Conservation (phyloP, 73 alveolate species). For the Halteria grandinella region DNA sequence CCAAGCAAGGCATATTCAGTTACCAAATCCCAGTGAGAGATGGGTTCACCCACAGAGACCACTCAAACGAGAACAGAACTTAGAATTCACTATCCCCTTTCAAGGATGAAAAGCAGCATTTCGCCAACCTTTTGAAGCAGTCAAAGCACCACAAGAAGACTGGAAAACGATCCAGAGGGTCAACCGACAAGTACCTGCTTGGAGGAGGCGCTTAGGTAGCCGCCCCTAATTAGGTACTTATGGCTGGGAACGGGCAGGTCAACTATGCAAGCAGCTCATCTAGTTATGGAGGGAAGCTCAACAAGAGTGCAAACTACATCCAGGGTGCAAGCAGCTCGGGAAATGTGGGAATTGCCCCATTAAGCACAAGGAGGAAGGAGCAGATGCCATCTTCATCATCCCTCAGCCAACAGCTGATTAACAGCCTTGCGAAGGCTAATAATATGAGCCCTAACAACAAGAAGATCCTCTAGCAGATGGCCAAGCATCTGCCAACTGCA, state of each 20-base stretch:
- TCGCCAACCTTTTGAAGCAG: too few relatives aligned
- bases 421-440: slow-evolving; percentile 16
- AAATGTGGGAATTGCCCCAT: background rate
- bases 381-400: slow-evolving; percentile 18
- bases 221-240: too few relatives aligned
- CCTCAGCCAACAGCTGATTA: background rate
- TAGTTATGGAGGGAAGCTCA: slow-evolving; percentile 25
- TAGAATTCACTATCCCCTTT: too few relatives aligned
- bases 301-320: slow-evolving; percentile 17
- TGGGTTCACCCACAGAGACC: slow-evolving; percentile 33
- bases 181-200: too few relatives aligned
- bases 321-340: too few relatives aligned
- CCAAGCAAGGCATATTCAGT: background rate
- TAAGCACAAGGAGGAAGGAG: background rate
- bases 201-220: too few relatives aligned
- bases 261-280: slow-evolving; percentile 15
- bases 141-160: too few relatives aligned
- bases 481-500: too few relatives aligned
- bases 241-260: background rate
- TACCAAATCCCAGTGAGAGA: slow-evolving; percentile 27
- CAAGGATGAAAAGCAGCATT: too few relatives aligned
- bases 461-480: too few relatives aligned
- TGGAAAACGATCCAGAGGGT: too few relatives aligned
- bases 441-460: slow-evolving; percentile 41
- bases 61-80: slow-evolving; percentile 3